phyloP scores from a whole-genome alignment of 192 early-diverging fungal species.

The Gonapodya prolifera region DNA sequence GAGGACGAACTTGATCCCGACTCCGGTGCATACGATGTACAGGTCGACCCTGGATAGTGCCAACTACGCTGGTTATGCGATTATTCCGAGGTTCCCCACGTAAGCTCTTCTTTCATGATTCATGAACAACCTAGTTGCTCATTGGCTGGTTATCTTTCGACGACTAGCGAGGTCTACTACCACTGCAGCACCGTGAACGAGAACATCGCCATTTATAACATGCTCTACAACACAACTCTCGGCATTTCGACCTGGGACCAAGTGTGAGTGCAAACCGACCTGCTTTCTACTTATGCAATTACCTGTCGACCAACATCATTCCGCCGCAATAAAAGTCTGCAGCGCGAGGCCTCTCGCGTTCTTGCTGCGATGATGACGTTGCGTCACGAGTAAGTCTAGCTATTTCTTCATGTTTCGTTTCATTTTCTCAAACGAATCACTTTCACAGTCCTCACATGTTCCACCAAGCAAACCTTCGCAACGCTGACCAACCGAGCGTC shows the following conservation, averaged over 20 bases:
- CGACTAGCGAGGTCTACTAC: neutral
- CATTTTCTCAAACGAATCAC: too few species aligned
- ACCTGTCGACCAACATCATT: neutral
- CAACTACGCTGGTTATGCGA: neutral
- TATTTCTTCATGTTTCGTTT: too few species aligned
- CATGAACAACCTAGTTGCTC: slow-evolving; percentile 12
- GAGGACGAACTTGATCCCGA: neutral
- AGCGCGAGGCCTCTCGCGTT: neutral
- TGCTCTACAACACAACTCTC: neutral
- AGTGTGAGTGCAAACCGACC: neutral
- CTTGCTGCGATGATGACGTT: neutral
- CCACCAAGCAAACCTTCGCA: slow-evolving; percentile 5
- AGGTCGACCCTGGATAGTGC: neutral
- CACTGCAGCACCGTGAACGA: neutral
- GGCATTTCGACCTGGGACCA: neutral
- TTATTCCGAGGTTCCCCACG: neutral
- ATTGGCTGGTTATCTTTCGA: slow-evolving; percentile 5
- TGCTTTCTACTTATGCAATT: too few species aligned
- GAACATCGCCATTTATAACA: neutral
- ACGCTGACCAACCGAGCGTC: neutral
- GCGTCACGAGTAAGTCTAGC: neutral
- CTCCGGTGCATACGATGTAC: neutral
- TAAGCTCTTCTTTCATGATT: neutral
- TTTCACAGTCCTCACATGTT: slow-evolving; percentile 7
- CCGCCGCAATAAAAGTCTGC: neutral